Percentiles rank a stretch among this genome's conserved stretches.
Conservation (phyloP, 2,329 filamentous ascomycete species). For the Aspergillus ochraceus region DNA sequence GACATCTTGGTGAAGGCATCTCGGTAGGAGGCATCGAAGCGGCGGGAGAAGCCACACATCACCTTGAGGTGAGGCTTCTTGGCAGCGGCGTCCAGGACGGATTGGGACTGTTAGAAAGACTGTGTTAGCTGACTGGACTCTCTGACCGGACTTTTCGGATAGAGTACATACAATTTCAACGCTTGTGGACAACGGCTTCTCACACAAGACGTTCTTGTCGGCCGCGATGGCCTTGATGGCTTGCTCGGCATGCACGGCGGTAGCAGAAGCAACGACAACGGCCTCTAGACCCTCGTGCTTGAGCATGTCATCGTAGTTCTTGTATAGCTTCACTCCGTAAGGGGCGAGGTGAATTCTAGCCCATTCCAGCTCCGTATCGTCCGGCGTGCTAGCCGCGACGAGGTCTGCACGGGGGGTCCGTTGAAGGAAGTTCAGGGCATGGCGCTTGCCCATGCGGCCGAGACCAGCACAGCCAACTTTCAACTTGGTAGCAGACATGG, state of each 20-base stretch:
- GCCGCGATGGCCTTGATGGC: constrained; percentile 58
- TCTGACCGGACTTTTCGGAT: not conserved
- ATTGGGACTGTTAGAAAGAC: constrained; percentile 50
- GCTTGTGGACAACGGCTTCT: constrained; percentile 56
- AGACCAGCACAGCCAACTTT: constrained; percentile 51
- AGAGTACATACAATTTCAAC: constrained; percentile 54
- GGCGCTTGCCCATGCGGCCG: constrained; percentile 53
- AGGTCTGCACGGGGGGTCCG: constrained; percentile 50
- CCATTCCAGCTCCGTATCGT: constrained; percentile 50
- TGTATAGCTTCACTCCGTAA: constrained; percentile 54
- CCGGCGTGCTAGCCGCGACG: constrained; percentile 51
- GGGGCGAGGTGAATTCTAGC: constrained; percentile 52
- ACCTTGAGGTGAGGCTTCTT: constrained; percentile 62
- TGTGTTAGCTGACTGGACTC: constrained; percentile 1
- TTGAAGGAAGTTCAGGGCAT: constrained; percentile 51
- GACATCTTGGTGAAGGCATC: constrained; percentile 57
- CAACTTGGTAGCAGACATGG: constrained; percentile 34
- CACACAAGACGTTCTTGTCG: constrained; percentile 58
- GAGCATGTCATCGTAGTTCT: constrained; percentile 58
- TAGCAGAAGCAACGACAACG: constrained; percentile 57
- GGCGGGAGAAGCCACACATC: constrained; percentile 65
- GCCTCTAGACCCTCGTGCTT: constrained; percentile 56
- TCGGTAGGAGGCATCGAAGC: constrained; percentile 67
- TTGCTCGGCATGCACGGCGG: constrained; percentile 58
- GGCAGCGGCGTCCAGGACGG: constrained; percentile 58